Evolutionary conservation across 352 stramenopile species (phyloP).

Genomic region (Pythium dissimile): DNA sequence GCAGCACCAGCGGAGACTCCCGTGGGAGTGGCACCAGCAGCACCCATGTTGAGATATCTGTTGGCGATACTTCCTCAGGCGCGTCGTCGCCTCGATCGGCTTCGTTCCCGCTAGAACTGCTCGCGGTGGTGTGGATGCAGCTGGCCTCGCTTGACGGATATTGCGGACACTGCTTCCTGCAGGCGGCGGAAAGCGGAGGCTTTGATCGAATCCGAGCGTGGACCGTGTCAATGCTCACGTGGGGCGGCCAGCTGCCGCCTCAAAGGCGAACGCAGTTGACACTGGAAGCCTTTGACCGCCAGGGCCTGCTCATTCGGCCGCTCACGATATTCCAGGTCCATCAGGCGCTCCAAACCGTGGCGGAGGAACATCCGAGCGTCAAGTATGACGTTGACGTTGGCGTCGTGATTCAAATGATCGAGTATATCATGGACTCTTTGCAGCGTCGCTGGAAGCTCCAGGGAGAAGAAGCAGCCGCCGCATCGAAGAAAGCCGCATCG

Average conservation of each 20-base stretch:
- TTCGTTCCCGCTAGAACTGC: slow-evolving; percentile 57
- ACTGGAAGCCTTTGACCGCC: slow-evolving; percentile 61
- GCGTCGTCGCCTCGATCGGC: slow-evolving; percentile 1
- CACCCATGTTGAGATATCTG: slow-evolving; percentile 21
- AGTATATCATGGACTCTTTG: slow-evolving; percentile 72
- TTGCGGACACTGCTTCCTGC: slow-evolving; percentile 75
- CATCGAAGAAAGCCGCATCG: background rate
- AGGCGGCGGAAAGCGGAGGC: slow-evolving; percentile 68
- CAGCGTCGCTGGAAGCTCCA: slow-evolving; percentile 46
- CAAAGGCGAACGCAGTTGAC: slow-evolving; percentile 32
- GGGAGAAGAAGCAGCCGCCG: slow-evolving; percentile 21
- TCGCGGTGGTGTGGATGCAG: slow-evolving; percentile 83
- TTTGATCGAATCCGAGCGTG: slow-evolving; percentile 83
- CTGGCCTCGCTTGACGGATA: slow-evolving; percentile 76
- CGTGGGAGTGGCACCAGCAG: background rate
- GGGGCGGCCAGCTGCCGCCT: slow-evolving; percentile 52
- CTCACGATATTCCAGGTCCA: slow-evolving; percentile 56
- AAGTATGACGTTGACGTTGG: slow-evolving; percentile 78
- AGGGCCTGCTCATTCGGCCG: slow-evolving; percentile 64
- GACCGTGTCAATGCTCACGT: slow-evolving; percentile 67
- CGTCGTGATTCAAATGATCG: slow-evolving; percentile 67
- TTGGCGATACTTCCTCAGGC: slow-evolving; percentile 15
- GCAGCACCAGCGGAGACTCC: background rate
- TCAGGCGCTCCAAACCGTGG: slow-evolving; percentile 42
- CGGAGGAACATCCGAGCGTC: slow-evolving; percentile 51